These are phyloP conservation scores for Biscogniauxia mediterranea DNA, from an alignment of 2,329 filamentous ascomycete species.

Conservation along the genomic window DNA sequence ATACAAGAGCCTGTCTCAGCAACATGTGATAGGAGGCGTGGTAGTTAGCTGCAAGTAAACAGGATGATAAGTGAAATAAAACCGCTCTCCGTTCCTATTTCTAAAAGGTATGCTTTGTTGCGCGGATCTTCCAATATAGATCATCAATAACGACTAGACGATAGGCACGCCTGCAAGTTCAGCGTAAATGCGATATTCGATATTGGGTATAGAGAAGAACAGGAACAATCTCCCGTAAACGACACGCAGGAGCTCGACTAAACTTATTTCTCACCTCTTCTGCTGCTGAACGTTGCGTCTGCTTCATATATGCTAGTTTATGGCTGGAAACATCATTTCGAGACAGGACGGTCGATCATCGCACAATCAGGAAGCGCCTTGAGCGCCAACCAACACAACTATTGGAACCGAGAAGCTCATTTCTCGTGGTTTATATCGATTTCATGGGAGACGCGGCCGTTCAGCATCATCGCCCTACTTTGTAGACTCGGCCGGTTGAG, in stretches of 20 bases:
- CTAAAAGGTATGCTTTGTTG: background rate
- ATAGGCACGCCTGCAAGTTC: background rate
- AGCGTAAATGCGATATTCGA: background rate
- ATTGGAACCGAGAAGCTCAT: background rate
- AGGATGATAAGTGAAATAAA: background rate
- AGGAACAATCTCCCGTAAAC: background rate
- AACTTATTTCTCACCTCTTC: background rate
- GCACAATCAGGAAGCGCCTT: background rate
- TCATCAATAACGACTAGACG: background rate
- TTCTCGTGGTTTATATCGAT: background rate
- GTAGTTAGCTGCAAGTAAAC: background rate
- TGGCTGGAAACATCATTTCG: background rate
- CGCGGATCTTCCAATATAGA: background rate
- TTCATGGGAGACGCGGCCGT: background rate
- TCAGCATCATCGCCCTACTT: background rate
- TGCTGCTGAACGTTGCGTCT: background rate
- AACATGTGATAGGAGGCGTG: background rate
- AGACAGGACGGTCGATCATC: background rate
- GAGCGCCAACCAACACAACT: background rate
- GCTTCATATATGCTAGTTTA: background rate
- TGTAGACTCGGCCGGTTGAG: background rate
- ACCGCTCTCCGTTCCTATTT: background rate
- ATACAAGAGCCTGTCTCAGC: slow-evolving; percentile 1
- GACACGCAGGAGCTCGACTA: background rate
- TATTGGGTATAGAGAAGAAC: background rate